phyloP scores from a whole-genome alignment of 768 basidiomycete species.

The Saitozyma sp. region DNA sequence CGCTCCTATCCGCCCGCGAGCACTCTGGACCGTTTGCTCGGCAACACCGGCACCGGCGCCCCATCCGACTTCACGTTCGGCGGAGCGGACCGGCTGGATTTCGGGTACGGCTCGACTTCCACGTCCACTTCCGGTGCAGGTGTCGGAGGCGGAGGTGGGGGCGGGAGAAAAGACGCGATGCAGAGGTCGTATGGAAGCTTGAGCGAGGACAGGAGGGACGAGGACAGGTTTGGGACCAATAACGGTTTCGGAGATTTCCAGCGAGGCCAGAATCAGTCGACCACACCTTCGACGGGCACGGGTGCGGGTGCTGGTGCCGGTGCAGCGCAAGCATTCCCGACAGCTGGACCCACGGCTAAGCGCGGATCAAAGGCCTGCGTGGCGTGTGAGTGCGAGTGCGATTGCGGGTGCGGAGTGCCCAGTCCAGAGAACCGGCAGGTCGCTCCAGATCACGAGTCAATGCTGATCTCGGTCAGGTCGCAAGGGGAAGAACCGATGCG shows the following conservation, averaged over 20 bases:
- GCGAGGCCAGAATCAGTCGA: neutral
- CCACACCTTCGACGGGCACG: neutral
- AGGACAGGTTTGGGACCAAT: neutral
- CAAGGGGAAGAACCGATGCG: constrained; percentile 50
- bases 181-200: neutral
- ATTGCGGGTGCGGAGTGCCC: too few species aligned
- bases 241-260: neutral
- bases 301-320: neutral
- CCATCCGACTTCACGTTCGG: too few species aligned
- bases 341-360: constrained; percentile 13
- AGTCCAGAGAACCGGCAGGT: neutral
- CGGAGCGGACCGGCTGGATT: too few species aligned
- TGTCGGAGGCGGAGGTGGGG: too few species aligned
- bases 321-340: neutral
- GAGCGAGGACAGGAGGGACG: too few species aligned
- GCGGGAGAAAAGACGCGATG: neutral
- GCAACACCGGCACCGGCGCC: too few species aligned
- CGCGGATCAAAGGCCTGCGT: constrained; percentile 41
- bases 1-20: too few species aligned
- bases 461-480: constrained; percentile 29
- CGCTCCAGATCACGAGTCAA: neutral
- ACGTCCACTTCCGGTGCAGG: too few species aligned
- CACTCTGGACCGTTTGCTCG: too few species aligned
- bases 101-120: too few species aligned
- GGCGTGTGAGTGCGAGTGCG: constrained; percentile 25